Base-by-base conservation (phyloP, 495 filamentous ascomycete genomes). In the Talaromyces nanjingensis region DNA sequence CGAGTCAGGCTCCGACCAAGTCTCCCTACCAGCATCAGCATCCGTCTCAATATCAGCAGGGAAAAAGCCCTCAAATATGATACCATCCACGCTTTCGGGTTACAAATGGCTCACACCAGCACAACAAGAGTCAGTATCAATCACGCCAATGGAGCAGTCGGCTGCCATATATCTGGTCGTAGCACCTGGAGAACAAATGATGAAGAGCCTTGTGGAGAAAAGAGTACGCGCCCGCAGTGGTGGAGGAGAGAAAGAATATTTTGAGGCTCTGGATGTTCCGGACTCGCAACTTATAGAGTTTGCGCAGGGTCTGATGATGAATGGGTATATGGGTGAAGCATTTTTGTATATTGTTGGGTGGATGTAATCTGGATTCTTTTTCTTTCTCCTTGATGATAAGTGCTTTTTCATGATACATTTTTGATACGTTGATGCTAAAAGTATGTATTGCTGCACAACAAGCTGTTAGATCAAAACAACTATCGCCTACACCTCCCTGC, bases 321-420 rank as follows among this genome's bases (percentile, higher is more conserved):
- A 65, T 9, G 71, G 70, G 34, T 71, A 72, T 54, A 47, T 71
- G 33, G 70, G 66, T 1, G 67, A 73, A 53, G 66, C 65, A 18
- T 72, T 75, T 16, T 71, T 73, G 69, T 73, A 75, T 67, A 69
- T 75, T 60, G 55, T 75, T 65, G 72, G 72, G 64, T 74, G 72
- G 72, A 67, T 62, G 47, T 74, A 68, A 54, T 54, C n/a, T 47
- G 11, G 4, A 20, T 27, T 33, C 27, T 25, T 59, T 27, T 24
- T 18, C 16, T 24, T 37, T 59, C 31, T 4, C 6, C 5, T 18
- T 25, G 37, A 8, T 37, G 29, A 20, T 18, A 16, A 24, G 22
- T 24, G 2, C 29, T 7, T 31, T 31, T 18, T 59, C 27, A n/a
- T 25, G 14, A 42, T 42, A 16, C 4, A 16, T 42, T 16, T n/a